Evolutionary conservation across 23 red algal species (phyloP).

Genomic region (Gracilaria caudata): DNA sequence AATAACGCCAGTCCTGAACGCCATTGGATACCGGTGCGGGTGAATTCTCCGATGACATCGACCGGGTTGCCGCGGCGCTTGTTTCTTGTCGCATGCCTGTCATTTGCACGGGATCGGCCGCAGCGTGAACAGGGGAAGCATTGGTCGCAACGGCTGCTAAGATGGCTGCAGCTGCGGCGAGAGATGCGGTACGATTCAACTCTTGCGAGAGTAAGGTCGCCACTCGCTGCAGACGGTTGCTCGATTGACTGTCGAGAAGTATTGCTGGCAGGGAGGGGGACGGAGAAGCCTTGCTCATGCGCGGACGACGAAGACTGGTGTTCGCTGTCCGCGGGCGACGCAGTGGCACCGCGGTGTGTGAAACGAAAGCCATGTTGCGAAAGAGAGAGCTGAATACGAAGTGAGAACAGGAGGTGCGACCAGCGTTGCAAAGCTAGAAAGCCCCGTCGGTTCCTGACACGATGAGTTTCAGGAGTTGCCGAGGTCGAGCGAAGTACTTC

Average conservation of each 20-base stretch:
- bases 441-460: no score
- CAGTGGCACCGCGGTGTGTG: conserved; percentile 52
- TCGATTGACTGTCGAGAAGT: conserved; percentile 15
- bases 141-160: conserved; percentile 26
- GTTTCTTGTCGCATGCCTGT: conserved; percentile 58
- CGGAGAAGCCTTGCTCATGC: conserved; percentile 12
- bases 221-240: conserved; percentile 24
- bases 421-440: not conserved
- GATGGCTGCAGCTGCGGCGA: conserved; percentile 51
- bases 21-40: conserved; percentile 20
- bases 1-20: conserved; percentile 91
- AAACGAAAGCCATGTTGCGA: conserved; percentile 60
- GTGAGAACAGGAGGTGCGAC: not conserved
- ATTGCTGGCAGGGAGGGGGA: conserved; percentile 18
- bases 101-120: conserved; percentile 64
- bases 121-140: conserved; percentile 24
- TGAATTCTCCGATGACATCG: conserved; percentile 9
- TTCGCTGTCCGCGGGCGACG: conserved; percentile 19
- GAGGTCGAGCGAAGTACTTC: no score
- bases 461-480: no score
- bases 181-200: conserved; percentile 6
- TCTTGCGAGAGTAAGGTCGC: conserved; percentile 25
- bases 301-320: conserved; percentile 12
- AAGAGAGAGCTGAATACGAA: not conserved
- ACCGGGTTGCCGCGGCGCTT: conserved; percentile 20